phyloP scores from a whole-genome alignment of 2,329 filamentous ascomycete genomes.

The Albophoma yamanashiensis region DNA sequence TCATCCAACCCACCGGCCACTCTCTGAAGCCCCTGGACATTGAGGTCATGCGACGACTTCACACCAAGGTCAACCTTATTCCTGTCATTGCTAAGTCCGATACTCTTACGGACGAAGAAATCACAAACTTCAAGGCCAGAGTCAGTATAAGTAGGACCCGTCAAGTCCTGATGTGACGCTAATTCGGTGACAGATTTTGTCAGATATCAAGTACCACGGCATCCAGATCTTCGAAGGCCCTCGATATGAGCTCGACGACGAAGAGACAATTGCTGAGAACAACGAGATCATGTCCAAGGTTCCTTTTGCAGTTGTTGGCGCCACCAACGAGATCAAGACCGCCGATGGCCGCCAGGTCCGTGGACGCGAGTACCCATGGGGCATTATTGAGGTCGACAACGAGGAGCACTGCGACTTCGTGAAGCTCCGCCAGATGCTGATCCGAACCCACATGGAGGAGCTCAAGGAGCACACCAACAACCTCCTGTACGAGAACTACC shows the following conservation, averaged over 20 bases:
- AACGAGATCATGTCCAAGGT: slow-evolving; percentile 99
- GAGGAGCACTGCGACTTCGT: slow-evolving; percentile 99
- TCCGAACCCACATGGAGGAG: slow-evolving; percentile 99
- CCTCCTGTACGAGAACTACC: slow-evolving; percentile 97
- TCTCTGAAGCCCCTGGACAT: slow-evolving; percentile 97
- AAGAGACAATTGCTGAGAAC: slow-evolving; percentile 99
- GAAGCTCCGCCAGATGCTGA: slow-evolving; percentile 99
- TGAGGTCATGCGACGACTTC: slow-evolving; percentile 97
- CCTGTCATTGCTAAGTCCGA: slow-evolving; percentile 98
- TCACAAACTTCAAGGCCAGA: slow-evolving; percentile 86
- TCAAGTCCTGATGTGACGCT: slow-evolving; percentile 1
- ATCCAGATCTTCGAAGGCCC: slow-evolving; percentile 99
- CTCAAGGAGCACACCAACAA: slow-evolving; percentile 99
- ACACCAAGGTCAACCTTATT: slow-evolving; percentile 99
- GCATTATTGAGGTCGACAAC: slow-evolving; percentile 97
- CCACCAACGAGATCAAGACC: slow-evolving; percentile 86
- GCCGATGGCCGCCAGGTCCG: slow-evolving; percentile 91
- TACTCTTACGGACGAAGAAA: slow-evolving; percentile 95
- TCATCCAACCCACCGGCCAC: slow-evolving; percentile 98
- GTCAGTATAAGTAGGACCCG: slow-evolving; percentile 44
- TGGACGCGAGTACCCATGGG: slow-evolving; percentile 95
- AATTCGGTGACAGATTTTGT: slow-evolving; percentile 59
- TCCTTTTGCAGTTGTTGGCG: slow-evolving; percentile 94
- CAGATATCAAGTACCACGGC: slow-evolving; percentile 92
- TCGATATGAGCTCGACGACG: slow-evolving; percentile 95